Conservation (phyloP, 2,329 filamentous ascomycete species). For the Calonectria hawksworthii region DNA sequence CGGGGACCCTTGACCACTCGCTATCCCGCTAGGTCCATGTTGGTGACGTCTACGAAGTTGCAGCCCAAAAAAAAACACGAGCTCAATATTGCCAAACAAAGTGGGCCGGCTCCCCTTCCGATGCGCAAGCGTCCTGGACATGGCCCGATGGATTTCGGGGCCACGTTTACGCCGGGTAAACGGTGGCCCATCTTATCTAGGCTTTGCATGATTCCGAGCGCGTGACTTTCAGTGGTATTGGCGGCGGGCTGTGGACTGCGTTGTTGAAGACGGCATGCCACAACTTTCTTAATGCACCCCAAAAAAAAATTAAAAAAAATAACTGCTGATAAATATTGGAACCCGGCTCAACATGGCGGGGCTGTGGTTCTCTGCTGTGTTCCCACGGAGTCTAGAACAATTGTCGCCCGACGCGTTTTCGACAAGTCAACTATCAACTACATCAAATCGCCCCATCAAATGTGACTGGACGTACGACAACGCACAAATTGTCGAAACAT, state of each 20-base stretch:
- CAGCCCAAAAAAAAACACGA: slow-evolving; percentile 1
- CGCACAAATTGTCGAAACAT: not conserved
- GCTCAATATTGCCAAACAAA: not conserved
- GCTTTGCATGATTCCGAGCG: not conserved
- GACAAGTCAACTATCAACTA: not conserved
- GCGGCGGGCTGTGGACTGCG: not conserved
- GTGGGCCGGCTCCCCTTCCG: slow-evolving; percentile 8
- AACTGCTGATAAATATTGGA: not conserved
- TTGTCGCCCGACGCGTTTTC: not conserved
- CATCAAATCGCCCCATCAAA: not conserved
- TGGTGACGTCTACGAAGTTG: slow-evolving; percentile 10
- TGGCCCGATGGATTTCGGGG: not conserved
- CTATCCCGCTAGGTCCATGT: not conserved
- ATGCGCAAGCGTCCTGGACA: not conserved
- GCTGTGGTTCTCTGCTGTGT: not conserved
- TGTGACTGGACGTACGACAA: not conserved
- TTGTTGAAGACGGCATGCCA: not conserved
- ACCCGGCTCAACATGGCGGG: not conserved
- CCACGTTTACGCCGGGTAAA: not conserved
- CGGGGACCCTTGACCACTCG: not conserved
- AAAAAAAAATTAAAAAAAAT: not conserved
- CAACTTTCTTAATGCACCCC: not conserved
- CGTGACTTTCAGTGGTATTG: not conserved
- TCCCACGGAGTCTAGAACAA: not conserved
- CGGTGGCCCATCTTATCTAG: not conserved